Evolutionary conservation across 78 protist species (phyloP).

Genomic region (Capsaspora owczarzaki): DNA sequence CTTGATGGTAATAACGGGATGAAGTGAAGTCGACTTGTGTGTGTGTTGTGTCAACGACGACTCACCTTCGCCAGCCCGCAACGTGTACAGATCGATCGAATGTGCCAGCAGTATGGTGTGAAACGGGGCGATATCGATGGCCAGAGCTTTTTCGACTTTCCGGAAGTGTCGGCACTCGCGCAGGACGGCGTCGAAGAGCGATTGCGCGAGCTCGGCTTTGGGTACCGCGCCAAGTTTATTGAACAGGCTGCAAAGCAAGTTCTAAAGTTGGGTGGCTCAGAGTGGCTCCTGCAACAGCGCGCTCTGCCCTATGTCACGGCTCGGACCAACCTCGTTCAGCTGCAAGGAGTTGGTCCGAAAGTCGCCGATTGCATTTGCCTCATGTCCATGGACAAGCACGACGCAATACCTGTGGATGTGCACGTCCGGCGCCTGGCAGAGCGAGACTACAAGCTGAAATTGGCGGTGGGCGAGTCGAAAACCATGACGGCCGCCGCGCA

Average conservation of each 20-base stretch:
- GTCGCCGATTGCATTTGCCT: slow-evolving; percentile 87
- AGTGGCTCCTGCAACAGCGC: not conserved
- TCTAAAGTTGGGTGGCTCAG: not conserved
- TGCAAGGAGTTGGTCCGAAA: slow-evolving; percentile 40
- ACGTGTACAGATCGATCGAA: too few relatives aligned
- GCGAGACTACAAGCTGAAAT: not conserved
- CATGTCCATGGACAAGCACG: slow-evolving; percentile 52
- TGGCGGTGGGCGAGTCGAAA: too few relatives aligned
- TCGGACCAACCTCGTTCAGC: not conserved
- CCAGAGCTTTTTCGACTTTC: not conserved
- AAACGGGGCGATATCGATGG: not conserved
- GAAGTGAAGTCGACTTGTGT: too few relatives aligned
- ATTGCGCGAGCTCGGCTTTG: slow-evolving; percentile 70
- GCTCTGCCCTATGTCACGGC: slow-evolving; percentile 9
- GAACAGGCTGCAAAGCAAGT: slow-evolving; percentile 34
- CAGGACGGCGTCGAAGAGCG: slow-evolving; percentile 23
- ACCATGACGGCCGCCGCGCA: not conserved
- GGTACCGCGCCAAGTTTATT: slow-evolving; percentile 66
- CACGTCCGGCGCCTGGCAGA: slow-evolving; percentile 58
- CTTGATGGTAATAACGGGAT: too few relatives aligned
- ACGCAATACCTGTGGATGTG: slow-evolving; percentile 62
- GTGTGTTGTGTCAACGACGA: too few relatives aligned
- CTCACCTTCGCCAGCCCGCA: too few relatives aligned
- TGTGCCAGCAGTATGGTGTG: slow-evolving; percentile 49
- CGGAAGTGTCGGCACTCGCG: slow-evolving; percentile 41